phyloP scores from a whole-genome alignment of 208 protist species.

The Crithidia fasciculata region DNA sequence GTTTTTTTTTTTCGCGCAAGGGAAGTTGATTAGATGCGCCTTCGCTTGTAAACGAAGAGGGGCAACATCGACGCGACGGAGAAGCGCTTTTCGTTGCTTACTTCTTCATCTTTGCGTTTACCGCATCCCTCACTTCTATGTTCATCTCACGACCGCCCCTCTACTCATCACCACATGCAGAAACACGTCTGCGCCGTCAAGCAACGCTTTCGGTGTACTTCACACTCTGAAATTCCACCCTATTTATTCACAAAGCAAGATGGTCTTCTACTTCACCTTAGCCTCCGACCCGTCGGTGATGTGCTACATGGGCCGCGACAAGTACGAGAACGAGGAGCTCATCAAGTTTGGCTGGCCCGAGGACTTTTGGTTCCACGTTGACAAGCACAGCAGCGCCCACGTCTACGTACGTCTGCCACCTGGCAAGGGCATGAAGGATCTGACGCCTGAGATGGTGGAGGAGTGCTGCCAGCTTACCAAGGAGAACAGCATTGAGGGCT shows the following conservation, averaged over 20 bases:
- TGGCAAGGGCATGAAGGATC: slow-evolving; percentile 92
- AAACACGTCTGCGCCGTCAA: too few relatives aligned
- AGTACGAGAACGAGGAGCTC: slow-evolving; percentile 99
- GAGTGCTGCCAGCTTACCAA: slow-evolving; percentile 98
- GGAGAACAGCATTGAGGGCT: slow-evolving; percentile 96
- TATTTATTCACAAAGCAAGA: slow-evolving; percentile 21
- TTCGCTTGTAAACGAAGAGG: too few relatives aligned
- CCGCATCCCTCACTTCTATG: too few relatives aligned
- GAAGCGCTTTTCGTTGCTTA: too few relatives aligned
- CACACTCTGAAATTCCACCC: neutral
- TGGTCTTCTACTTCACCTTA: slow-evolving; percentile 95
- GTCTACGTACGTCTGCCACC: slow-evolving; percentile 96
- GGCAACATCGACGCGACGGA: too few relatives aligned
- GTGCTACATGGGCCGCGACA: slow-evolving; percentile 98
- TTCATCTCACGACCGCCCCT: too few relatives aligned
- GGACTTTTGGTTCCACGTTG: slow-evolving; percentile 99
- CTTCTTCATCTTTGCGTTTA: too few relatives aligned
- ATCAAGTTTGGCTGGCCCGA: slow-evolving; percentile 97
- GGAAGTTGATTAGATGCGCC: too few relatives aligned
- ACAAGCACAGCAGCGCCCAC: slow-evolving; percentile 96
- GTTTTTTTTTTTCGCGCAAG: neutral
- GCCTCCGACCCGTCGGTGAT: slow-evolving; percentile 86
- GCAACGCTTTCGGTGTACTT: too few relatives aligned
- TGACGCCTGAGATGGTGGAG: slow-evolving; percentile 94
- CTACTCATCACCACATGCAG: too few relatives aligned